Evolutionary conservation across 2,329 filamentous ascomycete species (phyloP), one percentile per base, ranked within the genome.

Genomic region (Colletotrichum acutatum): DNA sequence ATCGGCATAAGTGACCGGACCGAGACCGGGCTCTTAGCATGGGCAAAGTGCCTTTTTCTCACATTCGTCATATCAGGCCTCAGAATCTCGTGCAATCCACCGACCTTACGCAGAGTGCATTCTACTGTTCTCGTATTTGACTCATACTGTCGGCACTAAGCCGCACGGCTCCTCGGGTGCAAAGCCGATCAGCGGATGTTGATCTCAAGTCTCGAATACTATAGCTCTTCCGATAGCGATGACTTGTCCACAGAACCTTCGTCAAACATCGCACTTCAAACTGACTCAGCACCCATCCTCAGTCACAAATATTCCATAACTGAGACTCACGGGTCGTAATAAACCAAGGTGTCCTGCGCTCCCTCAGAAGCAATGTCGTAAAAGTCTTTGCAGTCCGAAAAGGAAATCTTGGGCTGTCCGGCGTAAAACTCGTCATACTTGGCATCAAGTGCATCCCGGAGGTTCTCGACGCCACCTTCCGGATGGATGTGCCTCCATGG

Each of bases 401-500:
- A 92, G 4, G 80, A 78, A 0, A 92, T 87, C 58, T 84, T 85
- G 2, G 82, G 82, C 79, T 85, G 85, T 52, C 83, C 79, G 42
- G 79, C 79, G 65, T 91, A 92, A 74, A 91, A 91, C 0, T 59
- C 74, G 75, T 92, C 89, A 54, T 85, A 91, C 0, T 77, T 76
- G 0, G 76, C 22, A 4, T 81, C 66, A 68, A 92, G 80, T 0
- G 90, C 90, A 65, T 90, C 87, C 0, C 78, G 77, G 2, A 92
- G 79, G 28, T 79, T 89, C 32, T 78, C 78, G 0, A 92, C 90
- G 32, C 84, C 78, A 0, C 87, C 88, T 1, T 79, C 80, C 0
- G 90, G 89, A 75, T 91, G 89, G 2, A 92, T 80, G 2, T 84
- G 83, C 16, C 81, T 81, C 90, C 90, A 92, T 0, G 90, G 90